These are phyloP conservation scores for Diospyros kaki DNA, from an alignment of 148 eudicot species.

Conservation along the genomic window DNA sequence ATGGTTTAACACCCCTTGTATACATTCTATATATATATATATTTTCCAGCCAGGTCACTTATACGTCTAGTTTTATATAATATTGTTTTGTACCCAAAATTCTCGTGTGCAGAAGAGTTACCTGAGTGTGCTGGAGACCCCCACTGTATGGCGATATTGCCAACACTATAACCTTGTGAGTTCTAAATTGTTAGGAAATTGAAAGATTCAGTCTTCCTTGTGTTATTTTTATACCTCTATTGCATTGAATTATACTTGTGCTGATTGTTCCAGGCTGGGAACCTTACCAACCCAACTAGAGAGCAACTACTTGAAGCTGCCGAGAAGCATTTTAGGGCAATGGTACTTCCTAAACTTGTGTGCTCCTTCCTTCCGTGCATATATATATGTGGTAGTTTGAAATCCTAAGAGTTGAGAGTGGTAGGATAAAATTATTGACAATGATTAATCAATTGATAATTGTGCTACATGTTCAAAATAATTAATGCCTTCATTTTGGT, in stretches of 20 bases:
- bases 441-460: no score
- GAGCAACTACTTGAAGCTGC: constrained; percentile 65
- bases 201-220: no score
- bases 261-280: constrained; percentile 39
- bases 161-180: constrained; percentile 72
- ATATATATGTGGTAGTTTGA: no score
- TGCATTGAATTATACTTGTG: neutral
- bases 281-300: constrained; percentile 53
- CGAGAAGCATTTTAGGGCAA: constrained; percentile 64
- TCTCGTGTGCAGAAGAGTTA: constrained; percentile 44
- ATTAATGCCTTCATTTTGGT: no score
- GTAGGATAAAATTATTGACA: no score
- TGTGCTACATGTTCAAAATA: no score
- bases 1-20: constrained; percentile 3
- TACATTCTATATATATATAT: neutral
- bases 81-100: constrained; percentile 1
- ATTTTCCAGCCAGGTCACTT: neutral
- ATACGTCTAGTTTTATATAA: no score
- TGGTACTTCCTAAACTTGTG: constrained; percentile 31
- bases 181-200: neutral
- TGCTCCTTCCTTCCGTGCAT: neutral
- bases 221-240: neutral
- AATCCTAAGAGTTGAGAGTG: no score
- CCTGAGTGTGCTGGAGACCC: constrained; percentile 61
- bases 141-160: constrained; percentile 66